These are phyloP conservation scores for Liriodendron chinense DNA, from an alignment of 164 flowering plant species.

Conservation along the genomic window DNA sequence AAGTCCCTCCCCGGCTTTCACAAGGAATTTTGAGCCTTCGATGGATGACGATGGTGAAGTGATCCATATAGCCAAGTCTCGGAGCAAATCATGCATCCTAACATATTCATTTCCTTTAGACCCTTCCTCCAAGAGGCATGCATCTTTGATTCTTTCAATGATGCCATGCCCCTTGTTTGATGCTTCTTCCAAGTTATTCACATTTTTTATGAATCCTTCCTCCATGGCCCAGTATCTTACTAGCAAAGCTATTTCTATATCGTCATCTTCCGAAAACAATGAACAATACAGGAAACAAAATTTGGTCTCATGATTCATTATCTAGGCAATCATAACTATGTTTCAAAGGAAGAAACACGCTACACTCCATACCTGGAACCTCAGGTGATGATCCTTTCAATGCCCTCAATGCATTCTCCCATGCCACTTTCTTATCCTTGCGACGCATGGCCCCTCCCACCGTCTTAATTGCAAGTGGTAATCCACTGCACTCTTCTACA, in stretches of 20 bases:
- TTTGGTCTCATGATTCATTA: too few relatives aligned
- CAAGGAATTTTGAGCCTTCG: background rate
- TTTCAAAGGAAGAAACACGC: background rate
- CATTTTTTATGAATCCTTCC: too few relatives aligned
- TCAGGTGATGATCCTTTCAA: background rate
- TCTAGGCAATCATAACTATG: background rate
- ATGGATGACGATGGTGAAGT: background rate
- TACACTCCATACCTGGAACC: background rate
- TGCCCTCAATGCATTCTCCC: background rate
- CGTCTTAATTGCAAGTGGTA: constrained; percentile 4
- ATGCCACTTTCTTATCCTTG: background rate
- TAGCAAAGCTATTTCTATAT: background rate
- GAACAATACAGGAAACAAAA: constrained; percentile 2
- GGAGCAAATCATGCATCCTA: constrained; percentile 5
- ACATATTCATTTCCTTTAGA: background rate
- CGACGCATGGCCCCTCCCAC: background rate
- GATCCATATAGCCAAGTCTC: constrained; percentile 7
- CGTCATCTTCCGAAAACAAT: background rate
- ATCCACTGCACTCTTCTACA: background rate
- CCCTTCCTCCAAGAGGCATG: background rate
- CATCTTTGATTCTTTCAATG: background rate
- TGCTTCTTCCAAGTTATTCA: too few relatives aligned
- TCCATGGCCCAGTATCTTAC: constrained; percentile 1
- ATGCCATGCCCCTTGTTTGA: background rate
- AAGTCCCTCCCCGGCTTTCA: background rate